Percentiles rank a stretch among this genome's conserved stretches.
Conservation (phyloP, 495 filamentous ascomycete species). For the Hypoxylon lienhwacheense region DNA sequence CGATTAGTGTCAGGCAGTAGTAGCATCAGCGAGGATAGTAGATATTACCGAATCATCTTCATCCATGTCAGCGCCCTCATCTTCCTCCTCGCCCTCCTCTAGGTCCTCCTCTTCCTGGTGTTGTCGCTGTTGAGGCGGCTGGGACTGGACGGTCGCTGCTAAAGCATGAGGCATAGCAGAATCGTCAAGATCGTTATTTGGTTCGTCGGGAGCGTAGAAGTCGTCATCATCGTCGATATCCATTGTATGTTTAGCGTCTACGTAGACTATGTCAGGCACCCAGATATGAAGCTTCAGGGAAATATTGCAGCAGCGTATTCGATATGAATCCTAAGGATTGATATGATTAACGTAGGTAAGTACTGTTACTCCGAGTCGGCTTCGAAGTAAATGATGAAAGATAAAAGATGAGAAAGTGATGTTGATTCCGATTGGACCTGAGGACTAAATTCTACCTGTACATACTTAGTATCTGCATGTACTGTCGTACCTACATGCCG, state of each 20-base stretch:
- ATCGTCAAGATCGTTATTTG: slow-evolving; percentile 31
- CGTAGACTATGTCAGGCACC: not conserved
- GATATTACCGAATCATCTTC: slow-evolving; percentile 58
- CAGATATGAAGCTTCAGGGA: not conserved
- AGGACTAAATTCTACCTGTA: too few relatives aligned
- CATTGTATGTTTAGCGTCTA: slow-evolving; percentile 46
- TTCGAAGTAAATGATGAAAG: too few relatives aligned
- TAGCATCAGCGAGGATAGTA: slow-evolving; percentile 26
- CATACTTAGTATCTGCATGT: too few relatives aligned
- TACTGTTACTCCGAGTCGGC: too few relatives aligned
- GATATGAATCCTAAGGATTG: too few relatives aligned
- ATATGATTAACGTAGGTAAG: too few relatives aligned
- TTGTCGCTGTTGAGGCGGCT: slow-evolving; percentile 16
- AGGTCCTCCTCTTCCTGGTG: slow-evolving; percentile 48
- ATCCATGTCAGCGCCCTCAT: slow-evolving; percentile 73
- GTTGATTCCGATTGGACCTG: too few relatives aligned
- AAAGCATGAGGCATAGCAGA: not conserved
- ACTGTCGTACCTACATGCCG: too few relatives aligned
- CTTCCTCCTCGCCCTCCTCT: slow-evolving; percentile 64
- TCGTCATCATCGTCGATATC: slow-evolving; percentile 73
- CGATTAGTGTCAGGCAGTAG: not conserved
- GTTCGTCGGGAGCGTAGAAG: slow-evolving; percentile 62
- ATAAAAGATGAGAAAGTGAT: too few relatives aligned
- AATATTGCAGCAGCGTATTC: too few relatives aligned
- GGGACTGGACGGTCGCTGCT: slow-evolving; percentile 8